Percentiles rank a stretch among this genome's conserved stretches.
Conservation (phyloP, 495 filamentous ascomycete species). For the Astrothelium subdiscretum region DNA sequence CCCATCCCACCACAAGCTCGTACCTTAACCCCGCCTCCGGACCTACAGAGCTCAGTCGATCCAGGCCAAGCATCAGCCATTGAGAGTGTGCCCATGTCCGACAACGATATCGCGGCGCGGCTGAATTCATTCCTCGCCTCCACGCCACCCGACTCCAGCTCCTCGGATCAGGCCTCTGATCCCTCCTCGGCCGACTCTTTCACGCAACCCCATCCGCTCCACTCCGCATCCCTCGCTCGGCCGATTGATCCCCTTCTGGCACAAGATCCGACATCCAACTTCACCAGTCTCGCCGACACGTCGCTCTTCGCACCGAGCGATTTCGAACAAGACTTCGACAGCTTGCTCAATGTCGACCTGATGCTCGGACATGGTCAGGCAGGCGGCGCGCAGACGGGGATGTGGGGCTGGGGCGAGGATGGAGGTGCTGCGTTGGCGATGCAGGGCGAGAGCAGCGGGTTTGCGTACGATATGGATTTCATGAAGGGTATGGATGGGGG, state of each 20-base stretch:
- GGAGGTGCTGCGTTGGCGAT: conserved; percentile 16
- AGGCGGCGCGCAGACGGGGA: conserved; percentile 8
- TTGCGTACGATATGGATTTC: conserved; percentile 29
- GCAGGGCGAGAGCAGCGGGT: conserved; percentile 28
- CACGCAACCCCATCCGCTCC: neutral
- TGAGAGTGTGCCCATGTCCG: conserved; percentile 12
- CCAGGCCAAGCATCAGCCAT: neutral
- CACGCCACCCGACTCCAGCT: conserved; percentile 27
- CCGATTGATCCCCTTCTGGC: too few relatives aligned
- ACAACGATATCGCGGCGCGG: conserved; percentile 25
- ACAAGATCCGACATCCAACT: too few relatives aligned
- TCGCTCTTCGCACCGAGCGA: conserved; percentile 14
- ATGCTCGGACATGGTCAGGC: neutral
- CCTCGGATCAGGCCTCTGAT: neutral
- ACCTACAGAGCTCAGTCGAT: conserved; percentile 10
- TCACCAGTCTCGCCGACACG: conserved; percentile 3
- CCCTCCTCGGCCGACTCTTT: neutral
- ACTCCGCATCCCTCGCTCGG: too few relatives aligned
- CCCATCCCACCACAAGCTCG: conserved; percentile 5
- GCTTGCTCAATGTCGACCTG: conserved; percentile 18
- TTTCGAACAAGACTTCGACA: conserved; percentile 31
- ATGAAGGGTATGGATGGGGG: conserved; percentile 19
- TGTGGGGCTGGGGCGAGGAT: conserved; percentile 14
- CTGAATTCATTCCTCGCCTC: conserved; percentile 31
- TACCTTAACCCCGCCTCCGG: conserved; percentile 31